A percentile compares a stretch with the other conserved stretches of the same genome.
Evolutionary conservation across 495 filamentous ascomycete species (phyloP).

Genomic region (Hypoxylon fuscum): DNA sequence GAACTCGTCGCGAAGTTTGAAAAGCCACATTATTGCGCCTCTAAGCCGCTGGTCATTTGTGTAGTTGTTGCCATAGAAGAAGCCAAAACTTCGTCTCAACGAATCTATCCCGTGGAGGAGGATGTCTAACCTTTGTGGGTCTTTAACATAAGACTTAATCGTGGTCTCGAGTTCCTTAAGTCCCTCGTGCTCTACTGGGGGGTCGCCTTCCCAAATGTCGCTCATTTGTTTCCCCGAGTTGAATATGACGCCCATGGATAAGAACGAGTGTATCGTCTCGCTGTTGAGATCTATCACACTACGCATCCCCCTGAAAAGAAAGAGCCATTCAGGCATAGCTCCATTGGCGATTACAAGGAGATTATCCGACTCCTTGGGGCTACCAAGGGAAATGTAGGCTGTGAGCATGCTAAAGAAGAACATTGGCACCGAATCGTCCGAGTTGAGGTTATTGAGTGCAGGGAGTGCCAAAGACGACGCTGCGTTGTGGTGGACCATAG

Average conservation of each 20-base stretch:
- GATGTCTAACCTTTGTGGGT: conserved; percentile 23
- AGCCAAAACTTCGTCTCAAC: conserved; percentile 33
- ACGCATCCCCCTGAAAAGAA: conserved; percentile 49
- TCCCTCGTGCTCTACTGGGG: conserved; percentile 33
- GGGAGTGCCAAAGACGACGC: conserved; percentile 56
- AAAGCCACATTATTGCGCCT: conserved; percentile 54
- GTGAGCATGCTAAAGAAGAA: conserved; percentile 63
- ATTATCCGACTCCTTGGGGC: conserved; percentile 53
- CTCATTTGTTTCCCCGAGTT: conserved; percentile 36
- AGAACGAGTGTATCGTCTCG: conserved; percentile 34
- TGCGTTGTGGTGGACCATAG: conserved; percentile 58
- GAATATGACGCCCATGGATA: conserved; percentile 44
- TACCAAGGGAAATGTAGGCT: conserved; percentile 57
- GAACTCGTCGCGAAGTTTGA: conserved; percentile 44
- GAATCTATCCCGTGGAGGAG: conserved; percentile 28
- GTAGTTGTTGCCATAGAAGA: conserved; percentile 20
- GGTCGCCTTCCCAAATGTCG: conserved; percentile 14
- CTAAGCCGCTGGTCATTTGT: conserved; percentile 36
- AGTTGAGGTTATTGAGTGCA: conserved; percentile 56
- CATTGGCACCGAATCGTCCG: conserved; percentile 60
- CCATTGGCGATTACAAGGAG: conserved; percentile 52
- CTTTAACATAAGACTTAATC: conserved; percentile 23
- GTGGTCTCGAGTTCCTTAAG: conserved; percentile 36
- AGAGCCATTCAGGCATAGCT: conserved; percentile 54
- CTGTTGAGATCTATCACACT: conserved; percentile 45